These are phyloP conservation scores for Malassezia nana DNA, from an alignment of 1,284 basidiomycete species.

Conservation along the genomic window DNA sequence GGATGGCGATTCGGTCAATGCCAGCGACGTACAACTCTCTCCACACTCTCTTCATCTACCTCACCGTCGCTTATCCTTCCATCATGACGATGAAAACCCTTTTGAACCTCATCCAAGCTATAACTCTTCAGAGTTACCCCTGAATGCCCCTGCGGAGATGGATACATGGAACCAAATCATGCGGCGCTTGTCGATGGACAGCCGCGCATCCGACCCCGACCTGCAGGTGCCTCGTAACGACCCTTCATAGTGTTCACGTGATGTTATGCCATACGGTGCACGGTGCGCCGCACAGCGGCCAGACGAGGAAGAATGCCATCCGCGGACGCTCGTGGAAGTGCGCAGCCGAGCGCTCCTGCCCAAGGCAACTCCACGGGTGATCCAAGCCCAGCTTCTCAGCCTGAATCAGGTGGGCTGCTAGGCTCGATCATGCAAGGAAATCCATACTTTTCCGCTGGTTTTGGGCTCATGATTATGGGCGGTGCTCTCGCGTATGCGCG, in stretches of 20 bases:
- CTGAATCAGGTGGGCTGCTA: neutral
- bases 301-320: too few relatives aligned
- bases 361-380: too few relatives aligned
- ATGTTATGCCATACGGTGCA: neutral
- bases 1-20: constrained; percentile 1
- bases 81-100: neutral
- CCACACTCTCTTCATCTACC: neutral
- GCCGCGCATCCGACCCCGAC: neutral
- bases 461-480: constrained; percentile 46
- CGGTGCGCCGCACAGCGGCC: too few relatives aligned
- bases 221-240: neutral
- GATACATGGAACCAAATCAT: constrained; percentile 13
- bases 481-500: constrained; percentile 30
- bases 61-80: constrained; percentile 10
- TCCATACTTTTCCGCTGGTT: constrained; percentile 42
- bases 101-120: neutral
- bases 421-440: constrained; percentile 24
- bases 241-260: neutral
- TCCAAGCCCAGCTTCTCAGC: neutral
- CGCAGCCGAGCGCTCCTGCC: too few relatives aligned
- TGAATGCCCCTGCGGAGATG: constrained; percentile 8
- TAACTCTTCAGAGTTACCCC: neutral
- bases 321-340: too few relatives aligned
- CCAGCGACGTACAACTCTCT: constrained; percentile 2
- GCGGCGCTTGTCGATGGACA: constrained; percentile 11